A percentile compares a stretch with the other conserved stretches of the same genome.
These are phyloP conservation scores for Boletus barrowsii DNA, from an alignment of 768 basidiomycete genomes.

Conservation along the genomic window DNA sequence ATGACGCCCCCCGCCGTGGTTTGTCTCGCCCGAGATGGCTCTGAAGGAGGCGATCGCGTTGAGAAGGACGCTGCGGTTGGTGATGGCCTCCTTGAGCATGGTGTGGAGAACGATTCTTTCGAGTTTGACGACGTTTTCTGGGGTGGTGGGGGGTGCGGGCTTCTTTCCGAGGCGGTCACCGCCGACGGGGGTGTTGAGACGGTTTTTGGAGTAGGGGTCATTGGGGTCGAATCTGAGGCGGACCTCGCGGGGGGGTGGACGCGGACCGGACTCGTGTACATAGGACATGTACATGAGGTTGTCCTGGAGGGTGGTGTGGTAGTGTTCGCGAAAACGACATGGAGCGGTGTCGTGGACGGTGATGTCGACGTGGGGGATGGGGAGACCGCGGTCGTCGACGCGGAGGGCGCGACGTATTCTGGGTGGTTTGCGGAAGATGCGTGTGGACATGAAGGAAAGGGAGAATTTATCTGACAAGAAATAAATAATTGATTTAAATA, in stretches of 20 bases:
- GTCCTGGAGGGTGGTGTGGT: slow-evolving; percentile 76
- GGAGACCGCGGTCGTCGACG: slow-evolving; percentile 56
- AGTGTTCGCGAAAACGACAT: slow-evolving; percentile 80
- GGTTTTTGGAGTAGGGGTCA: slow-evolving; percentile 80
- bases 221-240: slow-evolving; percentile 70
- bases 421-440: slow-evolving; percentile 55
- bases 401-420: slow-evolving; percentile 42
- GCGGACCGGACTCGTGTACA: slow-evolving; percentile 62
- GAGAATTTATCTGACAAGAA: neutral
- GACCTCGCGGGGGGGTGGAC: slow-evolving; percentile 52
- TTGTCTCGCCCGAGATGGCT: slow-evolving; percentile 81
- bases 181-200: slow-evolving; percentile 72
- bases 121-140: slow-evolving; percentile 69
- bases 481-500: neutral
- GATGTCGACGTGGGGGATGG: slow-evolving; percentile 67
- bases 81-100: slow-evolving; percentile 77
- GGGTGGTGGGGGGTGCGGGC: slow-evolving; percentile 59
- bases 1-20: slow-evolving; percentile 67
- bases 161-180: slow-evolving; percentile 67
- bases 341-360: slow-evolving; percentile 67
- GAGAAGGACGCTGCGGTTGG: slow-evolving; percentile 68
- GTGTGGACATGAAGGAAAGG: slow-evolving; percentile 20
- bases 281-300: slow-evolving; percentile 96
- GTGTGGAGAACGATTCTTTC: slow-evolving; percentile 85
- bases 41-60: slow-evolving; percentile 86